These are phyloP conservation scores for Trapa incisa DNA, from an alignment of 345 rosid genomes.

Conservation along the genomic window DNA sequence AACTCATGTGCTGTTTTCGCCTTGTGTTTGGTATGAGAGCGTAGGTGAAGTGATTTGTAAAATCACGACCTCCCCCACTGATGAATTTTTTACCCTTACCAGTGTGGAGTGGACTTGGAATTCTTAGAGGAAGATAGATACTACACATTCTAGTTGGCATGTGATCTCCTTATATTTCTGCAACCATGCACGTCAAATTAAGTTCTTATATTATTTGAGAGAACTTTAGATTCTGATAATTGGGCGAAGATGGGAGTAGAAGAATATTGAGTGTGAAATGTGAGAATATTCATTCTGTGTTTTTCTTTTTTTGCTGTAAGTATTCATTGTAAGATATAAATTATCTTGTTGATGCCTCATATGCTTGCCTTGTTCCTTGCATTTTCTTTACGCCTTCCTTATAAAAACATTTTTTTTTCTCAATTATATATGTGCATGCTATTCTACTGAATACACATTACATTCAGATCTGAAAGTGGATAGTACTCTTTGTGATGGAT, in stretches of 20 bases:
- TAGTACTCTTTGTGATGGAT: too few relatives aligned
- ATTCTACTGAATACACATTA: neutral
- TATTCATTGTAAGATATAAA: neutral
- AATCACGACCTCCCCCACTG: neutral
- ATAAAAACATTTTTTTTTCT: neutral
- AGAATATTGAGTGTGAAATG: neutral
- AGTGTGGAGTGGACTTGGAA: neutral
- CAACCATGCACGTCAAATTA: too few relatives aligned
- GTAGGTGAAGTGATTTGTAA: neutral
- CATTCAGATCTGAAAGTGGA: too few relatives aligned
- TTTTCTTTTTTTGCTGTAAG: neutral
- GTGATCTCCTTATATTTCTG: too few relatives aligned
- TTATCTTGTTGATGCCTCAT: neutral
- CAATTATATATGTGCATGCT: neutral
- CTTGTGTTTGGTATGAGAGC: neutral
- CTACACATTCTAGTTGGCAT: neutral
- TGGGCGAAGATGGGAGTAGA: neutral
- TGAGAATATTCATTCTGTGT: neutral
- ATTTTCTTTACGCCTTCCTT: neutral
- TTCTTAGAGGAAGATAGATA: neutral
- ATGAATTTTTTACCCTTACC: neutral
- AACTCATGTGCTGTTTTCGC: neutral
- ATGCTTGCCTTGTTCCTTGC: neutral
- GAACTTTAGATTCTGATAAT: neutral
- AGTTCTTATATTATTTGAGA: too few relatives aligned